Conservation (phyloP, 1,284 basidiomycete species). For the Ceratobasidium sp. region DNA sequence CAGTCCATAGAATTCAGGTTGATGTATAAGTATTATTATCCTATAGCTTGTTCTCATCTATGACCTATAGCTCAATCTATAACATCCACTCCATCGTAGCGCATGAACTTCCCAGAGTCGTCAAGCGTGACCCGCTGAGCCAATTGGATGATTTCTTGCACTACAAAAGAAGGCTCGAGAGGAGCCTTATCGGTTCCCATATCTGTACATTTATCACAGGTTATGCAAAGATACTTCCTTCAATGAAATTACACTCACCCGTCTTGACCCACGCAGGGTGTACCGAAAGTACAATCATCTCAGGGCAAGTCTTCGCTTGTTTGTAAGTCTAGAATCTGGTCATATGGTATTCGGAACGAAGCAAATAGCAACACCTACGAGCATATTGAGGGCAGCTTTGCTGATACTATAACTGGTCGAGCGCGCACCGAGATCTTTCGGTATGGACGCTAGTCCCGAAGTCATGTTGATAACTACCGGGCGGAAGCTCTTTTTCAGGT, state of each 20-base stretch:
- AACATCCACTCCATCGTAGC: constrained; percentile 20
- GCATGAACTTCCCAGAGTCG: constrained; percentile 35
- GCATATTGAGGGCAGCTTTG: constrained; percentile 53
- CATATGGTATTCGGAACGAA: background rate
- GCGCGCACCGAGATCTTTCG: constrained; percentile 50
- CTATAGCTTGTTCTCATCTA: background rate
- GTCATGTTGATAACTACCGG: constrained; percentile 59
- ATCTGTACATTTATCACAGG: background rate
- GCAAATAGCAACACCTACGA: constrained; percentile 46
- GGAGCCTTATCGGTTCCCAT: constrained; percentile 32
- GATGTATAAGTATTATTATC: too few relatives aligned
- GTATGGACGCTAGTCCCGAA: constrained; percentile 56
- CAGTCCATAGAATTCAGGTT: too few relatives aligned
- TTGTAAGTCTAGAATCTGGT: constrained; percentile 51
- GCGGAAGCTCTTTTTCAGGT: constrained; percentile 55
- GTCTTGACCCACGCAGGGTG: constrained; percentile 53
- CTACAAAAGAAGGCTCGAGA: constrained; percentile 25
- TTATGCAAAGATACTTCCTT: background rate
- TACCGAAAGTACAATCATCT: constrained; percentile 50
- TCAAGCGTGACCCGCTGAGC: constrained; percentile 18
- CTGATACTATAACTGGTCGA: constrained; percentile 51
- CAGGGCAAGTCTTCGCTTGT: constrained; percentile 50
- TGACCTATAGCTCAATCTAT: background rate
- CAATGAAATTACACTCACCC: constrained; percentile 40
- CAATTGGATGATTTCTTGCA: constrained; percentile 16